phyloP scores from a whole-genome alignment of 202 grass and related monocot species.

The Dendrocalamus latiflorus region DNA sequence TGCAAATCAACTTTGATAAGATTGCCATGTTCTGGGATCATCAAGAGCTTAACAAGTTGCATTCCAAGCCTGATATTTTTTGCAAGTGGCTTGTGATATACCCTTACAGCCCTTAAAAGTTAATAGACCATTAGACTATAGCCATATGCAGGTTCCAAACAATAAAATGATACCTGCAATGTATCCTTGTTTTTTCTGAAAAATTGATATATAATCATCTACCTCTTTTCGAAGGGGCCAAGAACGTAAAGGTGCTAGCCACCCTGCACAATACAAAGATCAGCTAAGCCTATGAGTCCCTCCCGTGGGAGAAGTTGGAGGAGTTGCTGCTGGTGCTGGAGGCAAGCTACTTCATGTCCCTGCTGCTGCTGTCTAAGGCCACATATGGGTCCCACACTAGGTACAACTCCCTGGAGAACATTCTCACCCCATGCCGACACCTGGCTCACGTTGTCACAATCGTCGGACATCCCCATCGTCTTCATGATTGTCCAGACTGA shows the following conservation, averaged over 20 bases:
- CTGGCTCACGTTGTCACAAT: slow-evolving; percentile 64
- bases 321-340: slow-evolving; percentile 45
- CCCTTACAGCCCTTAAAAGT: neutral
- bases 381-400: slow-evolving; percentile 42
- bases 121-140: neutral
- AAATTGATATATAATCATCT: neutral
- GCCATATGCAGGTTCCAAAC: neutral
- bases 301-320: slow-evolving; percentile 84
- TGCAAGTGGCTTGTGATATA: neutral
- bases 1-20: neutral
- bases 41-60: neutral
- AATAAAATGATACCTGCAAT: neutral
- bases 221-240: slow-evolving; percentile 43
- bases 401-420: slow-evolving; percentile 80
- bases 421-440: slow-evolving; percentile 63
- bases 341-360: slow-evolving; percentile 59
- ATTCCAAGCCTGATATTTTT: neutral
- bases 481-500: slow-evolving; percentile 76
- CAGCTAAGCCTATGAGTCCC: slow-evolving; percentile 45
- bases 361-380: slow-evolving; percentile 67
- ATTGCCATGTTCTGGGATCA: neutral
- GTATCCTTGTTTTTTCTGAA: neutral
- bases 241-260: slow-evolving; percentile 44
- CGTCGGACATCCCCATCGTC: slow-evolving; percentile 52
- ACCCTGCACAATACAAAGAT: slow-evolving; percentile 60